phyloP scores from a whole-genome alignment of 495 filamentous ascomycete genomes.

The Elasticomyces elasticus region DNA sequence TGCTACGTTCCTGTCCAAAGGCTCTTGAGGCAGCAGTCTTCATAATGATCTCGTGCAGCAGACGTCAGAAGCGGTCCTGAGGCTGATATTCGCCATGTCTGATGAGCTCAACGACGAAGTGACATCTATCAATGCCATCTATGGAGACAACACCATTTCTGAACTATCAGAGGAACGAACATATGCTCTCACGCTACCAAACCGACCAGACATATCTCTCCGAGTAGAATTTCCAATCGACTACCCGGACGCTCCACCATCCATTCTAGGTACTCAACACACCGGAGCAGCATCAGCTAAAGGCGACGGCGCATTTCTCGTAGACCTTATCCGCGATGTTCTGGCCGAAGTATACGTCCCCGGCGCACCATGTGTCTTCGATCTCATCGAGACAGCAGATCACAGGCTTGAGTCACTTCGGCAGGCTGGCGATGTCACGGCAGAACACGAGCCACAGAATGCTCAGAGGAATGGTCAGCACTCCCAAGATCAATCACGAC shows the following conservation, averaged over 20 bases:
- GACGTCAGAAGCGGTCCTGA: too few species aligned
- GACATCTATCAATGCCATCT: conserved; percentile 88
- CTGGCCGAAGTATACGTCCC: conserved; percentile 54
- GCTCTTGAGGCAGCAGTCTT: too few species aligned
- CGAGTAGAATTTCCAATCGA: conserved; percentile 48
- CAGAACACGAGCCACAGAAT: conserved; percentile 18
- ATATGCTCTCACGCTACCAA: conserved; percentile 35
- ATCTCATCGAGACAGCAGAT: conserved; percentile 60
- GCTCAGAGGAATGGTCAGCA: conserved; percentile 17
- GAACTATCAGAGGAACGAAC: conserved; percentile 25
- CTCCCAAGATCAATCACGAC: background rate
- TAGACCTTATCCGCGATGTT: conserved; percentile 55
- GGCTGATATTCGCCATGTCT: too few species aligned
- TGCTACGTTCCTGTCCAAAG: too few species aligned
- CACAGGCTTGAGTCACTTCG: conserved; percentile 40
- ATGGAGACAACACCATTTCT: conserved; percentile 56
- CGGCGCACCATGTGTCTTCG: conserved; percentile 78
- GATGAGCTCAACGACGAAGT: conserved; percentile 77
- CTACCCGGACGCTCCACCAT: conserved; percentile 65
- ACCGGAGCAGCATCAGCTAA: conserved; percentile 41
- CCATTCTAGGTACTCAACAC: conserved; percentile 57
- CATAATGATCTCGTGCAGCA: too few species aligned
- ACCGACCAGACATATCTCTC: conserved; percentile 38
- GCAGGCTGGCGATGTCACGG: conserved; percentile 3
- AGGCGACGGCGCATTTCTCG: conserved; percentile 58